A percentile compares a stretch with the other conserved stretches of the same genome.
Conservation (phyloP, 768 basidiomycete genomes). For the Suillus subaureus region DNA sequence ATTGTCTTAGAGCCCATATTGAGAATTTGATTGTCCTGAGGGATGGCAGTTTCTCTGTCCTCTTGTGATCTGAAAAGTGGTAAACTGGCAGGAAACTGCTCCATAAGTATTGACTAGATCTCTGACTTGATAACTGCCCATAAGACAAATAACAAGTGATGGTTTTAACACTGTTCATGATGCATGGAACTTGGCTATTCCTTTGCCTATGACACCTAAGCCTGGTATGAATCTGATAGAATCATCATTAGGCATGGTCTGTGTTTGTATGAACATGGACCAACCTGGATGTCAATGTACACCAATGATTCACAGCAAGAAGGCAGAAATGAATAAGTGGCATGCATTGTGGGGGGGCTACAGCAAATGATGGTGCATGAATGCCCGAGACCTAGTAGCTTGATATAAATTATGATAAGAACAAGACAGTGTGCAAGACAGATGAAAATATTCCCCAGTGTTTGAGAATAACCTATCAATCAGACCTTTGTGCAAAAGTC, state of each 20-base stretch:
- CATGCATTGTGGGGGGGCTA: slow-evolving; percentile 36
- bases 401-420: too few relatives aligned
- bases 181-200: slow-evolving; percentile 93
- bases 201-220: slow-evolving; percentile 79
- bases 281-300: slow-evolving; percentile 58
- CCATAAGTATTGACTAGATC: slow-evolving; percentile 95
- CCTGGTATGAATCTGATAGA: slow-evolving; percentile 99
- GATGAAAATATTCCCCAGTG: too few relatives aligned
- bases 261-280: slow-evolving; percentile 98
- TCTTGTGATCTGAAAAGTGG: slow-evolving; percentile 77
- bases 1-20: slow-evolving; percentile 96
- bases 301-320: background rate
- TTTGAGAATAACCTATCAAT: too few relatives aligned
- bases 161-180: slow-evolving; percentile 83
- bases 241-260: slow-evolving; percentile 95
- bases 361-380: slow-evolving; percentile 2
- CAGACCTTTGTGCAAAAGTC: too few relatives aligned
- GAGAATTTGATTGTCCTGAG: slow-evolving; percentile 90
- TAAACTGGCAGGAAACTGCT: slow-evolving; percentile 73
- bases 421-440: too few relatives aligned
- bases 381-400: slow-evolving; percentile 34
- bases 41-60: slow-evolving; percentile 80
- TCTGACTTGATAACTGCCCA: slow-evolving; percentile 97
- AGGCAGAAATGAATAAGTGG: background rate
- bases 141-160: slow-evolving; percentile 90